Conservation (phyloP, 1,284 basidiomycete species). For the Somion occarium region DNA sequence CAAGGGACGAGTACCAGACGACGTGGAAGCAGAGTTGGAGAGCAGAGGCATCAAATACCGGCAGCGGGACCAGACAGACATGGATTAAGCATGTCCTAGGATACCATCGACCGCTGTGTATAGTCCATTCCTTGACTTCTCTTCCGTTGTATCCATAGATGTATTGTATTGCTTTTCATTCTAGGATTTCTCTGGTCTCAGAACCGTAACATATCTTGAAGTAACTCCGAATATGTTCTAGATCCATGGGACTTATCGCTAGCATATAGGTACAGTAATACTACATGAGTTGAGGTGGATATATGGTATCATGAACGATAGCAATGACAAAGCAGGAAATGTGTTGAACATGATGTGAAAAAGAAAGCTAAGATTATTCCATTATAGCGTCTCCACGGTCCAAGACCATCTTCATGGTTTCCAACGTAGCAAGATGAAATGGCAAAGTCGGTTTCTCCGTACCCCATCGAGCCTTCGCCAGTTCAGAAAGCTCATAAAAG, state of each 20-base stretch:
- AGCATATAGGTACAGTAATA: no score
- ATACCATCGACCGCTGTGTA: not conserved
- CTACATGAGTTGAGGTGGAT: not conserved
- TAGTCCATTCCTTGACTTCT: not conserved
- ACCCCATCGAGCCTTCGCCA: slow-evolving; percentile 49
- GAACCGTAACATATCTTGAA: no score
- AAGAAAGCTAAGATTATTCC: not conserved
- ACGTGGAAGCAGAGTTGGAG: slow-evolving; percentile 77
- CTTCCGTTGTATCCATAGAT: not conserved
- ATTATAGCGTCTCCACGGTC: not conserved
- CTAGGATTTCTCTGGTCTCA: not conserved
- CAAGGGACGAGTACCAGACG: slow-evolving; percentile 80
- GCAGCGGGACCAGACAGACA: slow-evolving; percentile 68
- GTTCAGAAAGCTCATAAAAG: slow-evolving; percentile 61
- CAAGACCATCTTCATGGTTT: slow-evolving; percentile 46
- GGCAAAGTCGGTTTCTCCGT: slow-evolving; percentile 48
- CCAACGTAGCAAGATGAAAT: slow-evolving; percentile 64
- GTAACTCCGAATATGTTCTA: no score
- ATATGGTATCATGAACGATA: not conserved
- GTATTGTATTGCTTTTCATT: not conserved
- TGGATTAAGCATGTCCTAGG: slow-evolving; percentile 13
- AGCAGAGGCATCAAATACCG: slow-evolving; percentile 76
- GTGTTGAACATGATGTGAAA: no score
- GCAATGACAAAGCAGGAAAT: not conserved
- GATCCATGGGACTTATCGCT: no score